These are phyloP conservation scores for Teratosphaeria nubilosa DNA, from an alignment of 2,329 filamentous ascomycete genomes.

Conservation along the genomic window DNA sequence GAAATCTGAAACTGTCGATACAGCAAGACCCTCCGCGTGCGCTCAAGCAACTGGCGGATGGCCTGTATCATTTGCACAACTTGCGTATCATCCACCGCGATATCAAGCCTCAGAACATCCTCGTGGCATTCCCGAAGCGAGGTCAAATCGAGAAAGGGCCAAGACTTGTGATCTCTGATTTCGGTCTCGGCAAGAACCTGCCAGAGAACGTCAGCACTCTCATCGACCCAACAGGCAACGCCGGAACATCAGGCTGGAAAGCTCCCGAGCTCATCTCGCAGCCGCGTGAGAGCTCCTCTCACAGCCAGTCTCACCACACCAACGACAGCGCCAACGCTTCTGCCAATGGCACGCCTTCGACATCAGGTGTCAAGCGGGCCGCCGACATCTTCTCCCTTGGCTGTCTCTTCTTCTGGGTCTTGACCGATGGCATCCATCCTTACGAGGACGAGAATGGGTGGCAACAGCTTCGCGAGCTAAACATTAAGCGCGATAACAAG, in stretches of 20 bases:
- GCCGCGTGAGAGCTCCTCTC: constrained; percentile 35
- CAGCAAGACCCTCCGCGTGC: constrained; percentile 68
- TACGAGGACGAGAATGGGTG: constrained; percentile 91
- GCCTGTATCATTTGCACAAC: constrained; percentile 78
- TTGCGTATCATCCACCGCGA: constrained; percentile 94
- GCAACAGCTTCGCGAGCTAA: constrained; percentile 75
- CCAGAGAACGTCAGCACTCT: constrained; percentile 92
- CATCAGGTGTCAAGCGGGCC: constrained; percentile 76
- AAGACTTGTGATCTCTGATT: constrained; percentile 91
- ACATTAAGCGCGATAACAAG: constrained; percentile 84
- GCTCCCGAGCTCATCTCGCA: constrained; percentile 79
- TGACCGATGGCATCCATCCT: constrained; percentile 83
- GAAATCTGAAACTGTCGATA: constrained; percentile 59
- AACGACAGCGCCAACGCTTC: constrained; percentile 46
- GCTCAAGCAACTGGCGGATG: constrained; percentile 80
- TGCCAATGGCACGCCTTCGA: constrained; percentile 31
- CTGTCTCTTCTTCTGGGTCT: constrained; percentile 97
- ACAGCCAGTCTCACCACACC: constrained; percentile 34
- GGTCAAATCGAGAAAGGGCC: constrained; percentile 55
- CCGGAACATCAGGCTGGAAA: constrained; percentile 92
- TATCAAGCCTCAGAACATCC: constrained; percentile 93
- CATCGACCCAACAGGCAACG: constrained; percentile 85
- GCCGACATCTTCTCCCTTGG: constrained; percentile 97
- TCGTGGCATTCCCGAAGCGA: constrained; percentile 63
- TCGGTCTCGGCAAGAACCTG: constrained; percentile 93